These are phyloP conservation scores for Carex pumila DNA, from an alignment of 176 grass and related monocot species.

Conservation along the genomic window DNA sequence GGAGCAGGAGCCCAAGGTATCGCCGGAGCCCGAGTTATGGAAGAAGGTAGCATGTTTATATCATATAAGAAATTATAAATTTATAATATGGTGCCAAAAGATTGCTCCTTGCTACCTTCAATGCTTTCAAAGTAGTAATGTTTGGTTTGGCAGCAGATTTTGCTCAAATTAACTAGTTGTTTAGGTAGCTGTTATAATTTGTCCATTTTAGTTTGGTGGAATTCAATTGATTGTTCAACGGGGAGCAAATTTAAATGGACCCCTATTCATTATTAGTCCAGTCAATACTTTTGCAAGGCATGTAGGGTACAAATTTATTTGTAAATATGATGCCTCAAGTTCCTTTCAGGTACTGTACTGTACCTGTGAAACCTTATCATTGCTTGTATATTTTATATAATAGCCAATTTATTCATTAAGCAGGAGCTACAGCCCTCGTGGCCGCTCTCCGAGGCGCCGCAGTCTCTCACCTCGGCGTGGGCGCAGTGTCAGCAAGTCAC, in stretches of 20 bases:
- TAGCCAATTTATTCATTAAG: constrained; percentile 21
- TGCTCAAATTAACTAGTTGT: not conserved
- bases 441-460: constrained; percentile 67
- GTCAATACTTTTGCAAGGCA: not conserved
- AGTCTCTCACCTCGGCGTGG: constrained; percentile 60
- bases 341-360: not conserved
- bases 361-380: not conserved
- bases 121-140: not conserved
- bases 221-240: not conserved
- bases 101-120: not conserved
- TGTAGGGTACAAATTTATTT: not conserved
- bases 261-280: not conserved
- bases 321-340: not conserved
- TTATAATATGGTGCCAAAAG: not conserved
- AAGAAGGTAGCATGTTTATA: constrained; percentile 48
- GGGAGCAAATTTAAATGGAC: not conserved
- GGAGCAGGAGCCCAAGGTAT: constrained; percentile 68
- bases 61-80: not conserved
- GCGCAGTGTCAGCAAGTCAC: constrained; percentile 72
- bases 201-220: not conserved
- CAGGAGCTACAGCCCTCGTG: constrained; percentile 83
- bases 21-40: constrained; percentile 91
- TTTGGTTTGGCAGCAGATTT: not conserved
- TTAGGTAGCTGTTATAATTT: not conserved
- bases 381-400: not conserved